A percentile compares a stretch with the other conserved stretches of the same genome.
Conservation (phyloP, 140 eudicot genomes). For the Flaveria floridana region DNA sequence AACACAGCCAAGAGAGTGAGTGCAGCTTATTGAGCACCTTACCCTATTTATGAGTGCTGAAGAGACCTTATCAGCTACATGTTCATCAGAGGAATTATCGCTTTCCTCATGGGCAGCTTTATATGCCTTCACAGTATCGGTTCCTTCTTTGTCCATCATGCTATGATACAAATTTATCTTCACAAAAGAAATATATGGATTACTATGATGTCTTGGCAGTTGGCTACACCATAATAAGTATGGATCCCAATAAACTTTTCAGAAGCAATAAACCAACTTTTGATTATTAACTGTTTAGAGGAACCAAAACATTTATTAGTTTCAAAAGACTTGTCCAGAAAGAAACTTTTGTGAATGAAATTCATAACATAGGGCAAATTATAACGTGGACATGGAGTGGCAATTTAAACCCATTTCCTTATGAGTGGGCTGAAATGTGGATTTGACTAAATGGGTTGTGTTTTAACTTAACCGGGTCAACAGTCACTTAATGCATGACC, state of each 20-base stretch:
- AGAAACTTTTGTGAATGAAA: background rate
- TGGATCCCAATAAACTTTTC: background rate
- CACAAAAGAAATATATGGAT: slow-evolving; percentile 13
- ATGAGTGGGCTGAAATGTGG: background rate
- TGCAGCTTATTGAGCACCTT: slow-evolving; percentile 19
- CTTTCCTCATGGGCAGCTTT: slow-evolving; percentile 73
- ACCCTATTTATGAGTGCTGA: slow-evolving; percentile 81
- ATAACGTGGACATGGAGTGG: background rate
- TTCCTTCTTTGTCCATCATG: slow-evolving; percentile 65
- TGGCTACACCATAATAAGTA: background rate
- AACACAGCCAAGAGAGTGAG: slow-evolving; percentile 12
- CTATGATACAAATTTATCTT: slow-evolving; percentile 69
- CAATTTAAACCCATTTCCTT: background rate
- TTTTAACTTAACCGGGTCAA: background rate
- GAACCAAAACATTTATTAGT: slow-evolving; percentile 12
- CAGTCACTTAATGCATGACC: background rate
- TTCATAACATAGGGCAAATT: slow-evolving; percentile 10
- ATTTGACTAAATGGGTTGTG: background rate
- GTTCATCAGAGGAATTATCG: slow-evolving; percentile 50
- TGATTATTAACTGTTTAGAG: slow-evolving; percentile 5
- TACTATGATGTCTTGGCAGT: slow-evolving; percentile 15
- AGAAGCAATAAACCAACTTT: slow-evolving; percentile 19
- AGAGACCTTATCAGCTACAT: slow-evolving; percentile 58
- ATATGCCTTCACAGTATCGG: slow-evolving; percentile 68
- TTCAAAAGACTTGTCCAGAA: background rate